These are phyloP conservation scores for Oidiodendron maius DNA, from an alignment of 495 filamentous ascomycete species.

Conservation along the genomic window DNA sequence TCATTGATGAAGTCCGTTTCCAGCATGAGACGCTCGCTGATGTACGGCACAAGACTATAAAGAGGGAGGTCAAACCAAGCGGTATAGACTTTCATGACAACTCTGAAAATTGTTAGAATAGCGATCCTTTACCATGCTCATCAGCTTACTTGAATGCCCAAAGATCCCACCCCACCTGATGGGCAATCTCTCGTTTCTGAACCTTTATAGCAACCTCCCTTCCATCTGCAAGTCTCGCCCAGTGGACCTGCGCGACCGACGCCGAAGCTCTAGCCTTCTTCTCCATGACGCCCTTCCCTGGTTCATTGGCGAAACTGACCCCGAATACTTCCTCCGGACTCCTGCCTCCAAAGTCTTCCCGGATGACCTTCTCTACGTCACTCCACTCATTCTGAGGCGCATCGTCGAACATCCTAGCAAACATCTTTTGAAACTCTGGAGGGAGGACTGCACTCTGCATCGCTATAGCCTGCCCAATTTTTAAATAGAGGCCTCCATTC, in stretches of 20 bases:
- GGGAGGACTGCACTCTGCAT: constrained; percentile 95
- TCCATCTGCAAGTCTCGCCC: constrained; percentile 78
- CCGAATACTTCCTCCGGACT: constrained; percentile 85
- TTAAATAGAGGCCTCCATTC: constrained; percentile 93
- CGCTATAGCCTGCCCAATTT: constrained; percentile 96
- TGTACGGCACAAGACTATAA: constrained; percentile 82
- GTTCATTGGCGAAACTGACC: constrained; percentile 65
- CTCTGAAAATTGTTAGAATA: constrained; percentile 34
- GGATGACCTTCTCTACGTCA: constrained; percentile 80
- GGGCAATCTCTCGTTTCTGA: constrained; percentile 88
- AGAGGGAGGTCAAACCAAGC: constrained; percentile 82
- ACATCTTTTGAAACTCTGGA: constrained; percentile 92
- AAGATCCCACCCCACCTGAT: constrained; percentile 87
- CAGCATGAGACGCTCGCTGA: constrained; percentile 76
- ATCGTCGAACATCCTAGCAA: constrained; percentile 94
- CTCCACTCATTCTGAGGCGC: constrained; percentile 90
- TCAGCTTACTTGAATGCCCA: constrained; percentile 84
- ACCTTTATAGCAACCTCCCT: constrained; percentile 92
- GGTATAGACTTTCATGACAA: constrained; percentile 70
- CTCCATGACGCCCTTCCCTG: constrained; percentile 74
- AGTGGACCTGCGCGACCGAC: constrained; percentile 94
- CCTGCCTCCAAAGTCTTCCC: constrained; percentile 73
- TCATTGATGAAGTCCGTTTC: constrained; percentile 95
- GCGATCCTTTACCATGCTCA: background rate
- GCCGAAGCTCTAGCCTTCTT: constrained; percentile 79